Base-by-base conservation (phyloP, 2,329 filamentous ascomycete genomes). In the Fusarium setosum region DNA sequence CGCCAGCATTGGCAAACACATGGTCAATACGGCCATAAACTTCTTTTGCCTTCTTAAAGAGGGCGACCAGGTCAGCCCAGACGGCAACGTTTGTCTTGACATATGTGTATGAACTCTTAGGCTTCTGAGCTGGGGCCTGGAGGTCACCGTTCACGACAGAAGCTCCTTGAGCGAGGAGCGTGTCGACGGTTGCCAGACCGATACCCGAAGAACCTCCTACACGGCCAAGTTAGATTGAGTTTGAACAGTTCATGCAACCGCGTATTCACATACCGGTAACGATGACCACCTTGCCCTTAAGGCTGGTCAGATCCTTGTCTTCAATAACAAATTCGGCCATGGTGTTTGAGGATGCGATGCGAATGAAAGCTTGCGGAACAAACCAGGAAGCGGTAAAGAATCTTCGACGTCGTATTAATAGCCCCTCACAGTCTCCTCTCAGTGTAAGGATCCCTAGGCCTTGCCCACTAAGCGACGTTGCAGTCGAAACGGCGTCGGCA, bases 11-110 rank as follows among this genome's bases (percentile, higher is more conserved):
- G 52, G 91, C 88, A 71, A 94, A 93, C 7, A 92, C 92, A 73
- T 92, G 87, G 40, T 92, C 92, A 61, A 95, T 86, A 62, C 92
- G 90, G 71, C 94, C 92, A 63, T 92, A 86, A 51, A 92, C 88
- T 11, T 80, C 74, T 57, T 82, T 80, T 3, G 84, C 75, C 54
- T 78, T 73, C 54, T 83, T 82, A 77, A 89, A 89, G 11, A 89
- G 77, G 1, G 75, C 73, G 12, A 79, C 74, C 9, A 87, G 79
- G 8, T 84, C 81, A 4, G 74, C 62, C 86, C 86, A 88, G 15
- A 76, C 72, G 2, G 80, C 75, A 2, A 87, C 84, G 61, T 88
- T 77, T 4, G 81, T 80, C 59, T 79, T 69, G 31, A 82, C 63
- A 54, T 82, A 78, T 2, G 68, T 53, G 56, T 82, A 79, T 4